Evolutionary conservation across 345 rosid species (phyloP).

Genomic region (Microthlaspi erraticum): DNA sequence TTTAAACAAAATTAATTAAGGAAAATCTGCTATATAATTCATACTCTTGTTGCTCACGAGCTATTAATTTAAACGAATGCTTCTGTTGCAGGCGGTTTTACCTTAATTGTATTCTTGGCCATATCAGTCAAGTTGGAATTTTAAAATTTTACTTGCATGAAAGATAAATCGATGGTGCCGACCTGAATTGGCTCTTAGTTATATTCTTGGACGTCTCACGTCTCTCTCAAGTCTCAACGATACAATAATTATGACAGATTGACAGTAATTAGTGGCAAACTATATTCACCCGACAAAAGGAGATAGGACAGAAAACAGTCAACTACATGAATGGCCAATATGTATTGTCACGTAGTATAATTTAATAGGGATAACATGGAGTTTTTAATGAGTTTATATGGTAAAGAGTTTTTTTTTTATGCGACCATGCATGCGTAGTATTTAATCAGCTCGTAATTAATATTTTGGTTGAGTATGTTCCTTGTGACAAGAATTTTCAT

Average conservation of each 20-base stretch:
- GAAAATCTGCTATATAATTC: not conserved
- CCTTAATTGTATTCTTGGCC: constrained; percentile 20
- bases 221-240: constrained; percentile 10
- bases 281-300: no score
- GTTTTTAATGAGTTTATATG: no score
- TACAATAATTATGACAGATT: not conserved
- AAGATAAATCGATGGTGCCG: not conserved
- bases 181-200: constrained; percentile 6
- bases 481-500: constrained; percentile 2
- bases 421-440: not conserved
- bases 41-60: constrained; percentile 21
- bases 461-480: not conserved
- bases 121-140: constrained; percentile 22
- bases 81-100: constrained; percentile 16
- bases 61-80: no score
- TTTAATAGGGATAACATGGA: no score
- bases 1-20: no score
- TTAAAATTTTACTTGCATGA: not conserved
- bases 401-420: not conserved
- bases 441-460: not conserved
- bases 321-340: not conserved
- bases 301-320: not conserved
- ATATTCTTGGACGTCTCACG: constrained; percentile 18
- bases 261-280: not conserved
- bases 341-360: not conserved